phyloP scores from a whole-genome alignment of 768 basidiomycete genomes.

The Mycena latifolia region DNA sequence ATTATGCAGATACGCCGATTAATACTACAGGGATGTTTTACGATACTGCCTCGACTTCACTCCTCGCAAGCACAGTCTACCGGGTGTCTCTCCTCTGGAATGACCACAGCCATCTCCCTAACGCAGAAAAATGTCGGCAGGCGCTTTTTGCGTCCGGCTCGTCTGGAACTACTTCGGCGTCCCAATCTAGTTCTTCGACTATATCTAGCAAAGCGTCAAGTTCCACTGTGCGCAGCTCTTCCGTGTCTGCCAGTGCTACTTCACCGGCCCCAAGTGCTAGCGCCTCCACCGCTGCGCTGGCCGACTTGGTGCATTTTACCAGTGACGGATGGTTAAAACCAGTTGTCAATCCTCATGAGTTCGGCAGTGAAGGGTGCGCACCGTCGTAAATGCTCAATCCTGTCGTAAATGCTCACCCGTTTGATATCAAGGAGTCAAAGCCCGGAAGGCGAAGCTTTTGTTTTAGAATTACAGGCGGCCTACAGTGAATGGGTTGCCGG shows the following conservation, averaged over 20 bases:
- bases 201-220: background rate
- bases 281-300: constrained; percentile 24
- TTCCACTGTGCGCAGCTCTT: background rate
- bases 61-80: constrained; percentile 84
- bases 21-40: constrained; percentile 64
- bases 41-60: constrained; percentile 79
- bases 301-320: constrained; percentile 60
- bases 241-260: background rate
- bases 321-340: constrained; percentile 77
- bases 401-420: constrained; percentile 81
- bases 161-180: constrained; percentile 9
- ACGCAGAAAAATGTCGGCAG: constrained; percentile 69
- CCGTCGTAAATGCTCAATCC: too few relatives aligned
- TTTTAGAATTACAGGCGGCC: constrained; percentile 79
- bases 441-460: constrained; percentile 86
- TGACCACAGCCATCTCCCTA: constrained; percentile 62
- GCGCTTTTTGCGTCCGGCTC: constrained; percentile 43
- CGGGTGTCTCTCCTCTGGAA: constrained; percentile 70
- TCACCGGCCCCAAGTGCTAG: constrained; percentile 35
- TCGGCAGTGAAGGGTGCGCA: too few relatives aligned
- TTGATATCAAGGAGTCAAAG: constrained; percentile 64
- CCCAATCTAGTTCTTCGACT: background rate
- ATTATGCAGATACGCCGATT: constrained; percentile 72
- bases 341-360: constrained; percentile 86
- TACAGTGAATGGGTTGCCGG: constrained; percentile 79